Conservation (phyloP, 164 flowering plant genomes). For the Amborella trichopoda region DNA sequence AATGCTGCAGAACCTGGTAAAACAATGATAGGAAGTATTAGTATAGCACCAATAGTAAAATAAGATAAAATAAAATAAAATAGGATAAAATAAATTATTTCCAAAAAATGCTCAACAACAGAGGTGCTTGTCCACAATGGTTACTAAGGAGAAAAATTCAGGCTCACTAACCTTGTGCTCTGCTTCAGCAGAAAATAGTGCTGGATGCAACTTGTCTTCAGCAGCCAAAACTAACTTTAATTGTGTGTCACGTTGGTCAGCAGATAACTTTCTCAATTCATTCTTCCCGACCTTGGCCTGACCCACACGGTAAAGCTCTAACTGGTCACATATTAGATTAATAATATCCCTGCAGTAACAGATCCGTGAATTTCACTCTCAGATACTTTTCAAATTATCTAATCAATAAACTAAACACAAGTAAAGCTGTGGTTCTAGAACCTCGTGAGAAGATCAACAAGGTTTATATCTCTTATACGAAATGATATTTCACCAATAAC, state of each 20-base stretch:
- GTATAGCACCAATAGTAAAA: not conserved
- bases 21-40: not conserved
- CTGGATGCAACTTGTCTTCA: slow-evolving; percentile 90
- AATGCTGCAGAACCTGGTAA: slow-evolving; percentile 81
- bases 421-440: slow-evolving; percentile 7
- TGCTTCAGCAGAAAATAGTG: slow-evolving; percentile 82
- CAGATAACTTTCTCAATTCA: slow-evolving; percentile 22
- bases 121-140: too few species aligned
- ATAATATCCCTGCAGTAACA: slow-evolving; percentile 63
- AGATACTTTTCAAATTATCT: slow-evolving; percentile 5
- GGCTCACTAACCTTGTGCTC: slow-evolving; percentile 93
- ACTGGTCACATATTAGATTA: slow-evolving; percentile 47
- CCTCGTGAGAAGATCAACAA: slow-evolving; percentile 92
- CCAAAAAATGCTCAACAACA: too few species aligned
- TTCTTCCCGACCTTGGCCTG: slow-evolving; percentile 53
- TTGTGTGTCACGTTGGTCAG: slow-evolving; percentile 50
- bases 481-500: slow-evolving; percentile 79
- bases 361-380: not conserved
- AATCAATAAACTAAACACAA: slow-evolving; percentile 1
- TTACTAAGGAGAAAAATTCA: slow-evolving; percentile 2
- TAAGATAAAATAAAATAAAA: not conserved
- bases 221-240: slow-evolving; percentile 49
- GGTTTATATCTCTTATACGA: slow-evolving; percentile 75
- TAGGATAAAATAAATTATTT: not conserved
- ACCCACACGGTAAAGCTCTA: slow-evolving; percentile 68